Evolutionary conservation across 768 basidiomycete genomes (phyloP).

Genomic region (Suillus occidentalis): DNA sequence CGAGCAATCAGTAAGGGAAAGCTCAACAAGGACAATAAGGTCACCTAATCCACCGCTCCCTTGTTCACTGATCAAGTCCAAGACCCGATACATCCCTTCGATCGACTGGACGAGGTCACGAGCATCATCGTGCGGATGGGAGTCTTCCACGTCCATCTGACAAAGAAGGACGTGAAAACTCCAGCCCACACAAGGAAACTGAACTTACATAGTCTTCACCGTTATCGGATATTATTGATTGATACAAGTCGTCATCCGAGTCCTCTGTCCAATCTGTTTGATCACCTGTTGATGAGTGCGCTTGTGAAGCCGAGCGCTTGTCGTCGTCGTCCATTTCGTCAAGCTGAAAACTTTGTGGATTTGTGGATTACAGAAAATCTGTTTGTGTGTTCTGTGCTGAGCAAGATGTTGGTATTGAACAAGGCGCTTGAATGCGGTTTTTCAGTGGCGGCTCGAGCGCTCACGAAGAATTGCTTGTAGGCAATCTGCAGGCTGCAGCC

Average conservation of each 20-base stretch:
- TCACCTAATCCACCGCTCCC: conserved; percentile 53
- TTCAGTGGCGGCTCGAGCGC: neutral
- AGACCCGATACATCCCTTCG: conserved; percentile 49
- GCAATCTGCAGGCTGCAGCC: neutral
- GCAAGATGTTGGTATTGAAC: neutral
- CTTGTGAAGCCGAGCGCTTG: neutral
- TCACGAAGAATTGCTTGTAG: neutral
- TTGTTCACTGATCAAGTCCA: conserved; percentile 53
- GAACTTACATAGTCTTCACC: conserved; percentile 1
- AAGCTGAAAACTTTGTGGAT: neutral
- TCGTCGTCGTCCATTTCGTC: neutral
- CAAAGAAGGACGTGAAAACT: neutral
- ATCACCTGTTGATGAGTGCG: neutral
- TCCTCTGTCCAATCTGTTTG: neutral
- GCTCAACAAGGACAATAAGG: neutral
- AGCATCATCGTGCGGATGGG: conserved; percentile 11
- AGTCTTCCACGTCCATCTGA: conserved; percentile 23
- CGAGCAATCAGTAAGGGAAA: neutral
- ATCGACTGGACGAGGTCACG: conserved; percentile 31
- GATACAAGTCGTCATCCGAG: neutral
- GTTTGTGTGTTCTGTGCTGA: neutral
- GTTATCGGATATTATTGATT: neutral
- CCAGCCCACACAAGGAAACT: neutral
- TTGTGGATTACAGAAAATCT: neutral
- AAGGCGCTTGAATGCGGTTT: neutral